Evolutionary conservation across 2,329 filamentous ascomycete species (phyloP).

Genomic region (Cercospora citrullina): DNA sequence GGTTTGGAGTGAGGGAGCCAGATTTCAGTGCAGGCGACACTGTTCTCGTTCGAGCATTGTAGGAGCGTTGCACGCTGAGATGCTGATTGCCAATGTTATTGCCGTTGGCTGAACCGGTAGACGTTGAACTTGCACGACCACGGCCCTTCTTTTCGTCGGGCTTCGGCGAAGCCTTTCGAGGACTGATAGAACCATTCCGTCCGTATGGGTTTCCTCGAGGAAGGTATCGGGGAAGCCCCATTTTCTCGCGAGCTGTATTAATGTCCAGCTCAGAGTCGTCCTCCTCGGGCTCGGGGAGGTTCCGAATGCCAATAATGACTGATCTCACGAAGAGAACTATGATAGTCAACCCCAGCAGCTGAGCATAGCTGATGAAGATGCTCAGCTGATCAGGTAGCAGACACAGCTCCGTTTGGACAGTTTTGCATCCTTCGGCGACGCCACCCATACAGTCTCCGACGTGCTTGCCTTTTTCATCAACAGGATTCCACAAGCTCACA

Average conservation of each 20-base stretch:
- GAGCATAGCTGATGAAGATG: slow-evolving; percentile 77
- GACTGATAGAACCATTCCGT: slow-evolving; percentile 30
- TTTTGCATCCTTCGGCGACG: slow-evolving; percentile 45
- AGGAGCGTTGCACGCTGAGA: slow-evolving; percentile 36
- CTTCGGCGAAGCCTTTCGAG: slow-evolving; percentile 22
- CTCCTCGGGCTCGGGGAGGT: slow-evolving; percentile 14
- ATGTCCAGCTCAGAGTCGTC: slow-evolving; percentile 18
- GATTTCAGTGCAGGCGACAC: slow-evolving; percentile 40
- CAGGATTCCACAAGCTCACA: slow-evolving; percentile 87
- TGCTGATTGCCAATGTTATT: slow-evolving; percentile 24
- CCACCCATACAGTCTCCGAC: slow-evolving; percentile 25
- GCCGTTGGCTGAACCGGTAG: slow-evolving; percentile 31
- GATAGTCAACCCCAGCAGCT: slow-evolving; percentile 59
- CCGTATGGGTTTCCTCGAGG: slow-evolving; percentile 22
- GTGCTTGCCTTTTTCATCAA: slow-evolving; percentile 56
- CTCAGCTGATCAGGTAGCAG: slow-evolving; percentile 83
- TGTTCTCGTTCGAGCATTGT: slow-evolving; percentile 41
- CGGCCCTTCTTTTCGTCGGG: slow-evolving; percentile 31
- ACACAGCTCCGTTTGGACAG: slow-evolving; percentile 86
- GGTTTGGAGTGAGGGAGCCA: slow-evolving; percentile 31
- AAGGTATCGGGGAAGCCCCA: slow-evolving; percentile 12
- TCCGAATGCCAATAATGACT: slow-evolving; percentile 37
- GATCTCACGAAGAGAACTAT: slow-evolving; percentile 50
- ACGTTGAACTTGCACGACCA: slow-evolving; percentile 38
- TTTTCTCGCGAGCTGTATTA: slow-evolving; percentile 12